Evolutionary conservation across 2,329 filamentous ascomycete species (phyloP), one percentile per base, ranked within the genome.

Genomic region (Cordyceps tenuipes): DNA sequence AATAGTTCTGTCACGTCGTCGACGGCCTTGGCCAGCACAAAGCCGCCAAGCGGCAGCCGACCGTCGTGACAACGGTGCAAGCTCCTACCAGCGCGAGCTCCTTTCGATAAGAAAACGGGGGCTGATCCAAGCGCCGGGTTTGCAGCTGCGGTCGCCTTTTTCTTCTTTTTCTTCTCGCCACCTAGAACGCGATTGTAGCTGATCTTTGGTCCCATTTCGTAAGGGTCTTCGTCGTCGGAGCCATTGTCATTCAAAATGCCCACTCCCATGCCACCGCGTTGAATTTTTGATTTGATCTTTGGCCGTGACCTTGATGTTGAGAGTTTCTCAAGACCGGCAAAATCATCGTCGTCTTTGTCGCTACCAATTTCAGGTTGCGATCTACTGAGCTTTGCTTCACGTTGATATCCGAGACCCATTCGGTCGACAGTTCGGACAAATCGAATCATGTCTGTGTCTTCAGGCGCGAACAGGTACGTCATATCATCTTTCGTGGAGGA

Each of bases 141-240:
- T 3, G 79, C 78, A 9, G 82, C 78, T 13, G 77, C 77, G 0
- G 73, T 67, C 3, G 70, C 64, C 19, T 69, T 70, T 61, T 79
- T 79, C 68, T 87, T 89, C 70, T 90, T 92, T 71, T 87, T 88
- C 72, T 90, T 96, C 63, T 92, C 88, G 0, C 87, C 88, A 19
- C 90, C 91, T 62, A 97, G 84, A 5, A 87, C 81, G 46, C 86
- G 84, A 66, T 90, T 96, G 72, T 96, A 96, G 13, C 87, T 90
- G 70, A 97, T 95, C 65, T 86, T 88, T 0, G 94, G 94, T 0
- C 93, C 93, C 57, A 97, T 87, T 61, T 93, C 89, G 69, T 96
- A 97, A 0, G 91, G 89, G 68, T 97, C 92, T 67, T 97, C 94
- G 50, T 97, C 92, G 65, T 97, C 94, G 5, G 93, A 97, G 12